phyloP scores from a whole-genome alignment of 1,139 yeast genomes.

The Zygoascus meyerae region DNA sequence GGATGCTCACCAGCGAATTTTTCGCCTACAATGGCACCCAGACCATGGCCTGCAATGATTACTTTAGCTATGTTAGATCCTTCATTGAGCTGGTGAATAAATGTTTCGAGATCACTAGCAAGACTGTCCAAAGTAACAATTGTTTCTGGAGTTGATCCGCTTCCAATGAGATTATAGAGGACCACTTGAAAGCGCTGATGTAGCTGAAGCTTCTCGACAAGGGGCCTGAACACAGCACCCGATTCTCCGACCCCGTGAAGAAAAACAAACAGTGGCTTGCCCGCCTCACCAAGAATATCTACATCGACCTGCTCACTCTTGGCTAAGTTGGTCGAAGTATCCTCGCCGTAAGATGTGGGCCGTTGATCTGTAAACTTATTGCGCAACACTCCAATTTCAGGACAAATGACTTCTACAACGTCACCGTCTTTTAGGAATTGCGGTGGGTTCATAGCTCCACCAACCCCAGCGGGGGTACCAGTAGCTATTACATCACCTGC shows the following conservation, averaged over 20 bases:
- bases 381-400: slow-evolving; percentile 41
- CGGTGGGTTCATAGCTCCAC: slow-evolving; percentile 39
- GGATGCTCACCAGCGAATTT: slow-evolving; percentile 1
- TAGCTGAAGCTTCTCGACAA: background rate
- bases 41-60: background rate
- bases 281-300: slow-evolving; percentile 1
- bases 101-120: slow-evolving; percentile 1
- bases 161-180: background rate
- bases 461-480: slow-evolving; percentile 54
- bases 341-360: background rate
- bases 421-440: slow-evolving; percentile 45
- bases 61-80: background rate
- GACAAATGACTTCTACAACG: slow-evolving; percentile 39
- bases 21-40: background rate
- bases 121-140: slow-evolving; percentile 1
- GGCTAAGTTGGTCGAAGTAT: background rate
- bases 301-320: background rate
- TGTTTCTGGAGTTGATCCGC: background rate
- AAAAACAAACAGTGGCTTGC: background rate
- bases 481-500: slow-evolving; percentile 49
- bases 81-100: background rate
- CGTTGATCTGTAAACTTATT: slow-evolving; percentile 31
- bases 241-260: slow-evolving; percentile 3
- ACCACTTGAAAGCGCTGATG: background rate
- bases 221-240: slow-evolving; percentile 3